phyloP scores from a whole-genome alignment of 2,329 filamentous ascomycete genomes.

The Aspergillus transmontanensis region DNA sequence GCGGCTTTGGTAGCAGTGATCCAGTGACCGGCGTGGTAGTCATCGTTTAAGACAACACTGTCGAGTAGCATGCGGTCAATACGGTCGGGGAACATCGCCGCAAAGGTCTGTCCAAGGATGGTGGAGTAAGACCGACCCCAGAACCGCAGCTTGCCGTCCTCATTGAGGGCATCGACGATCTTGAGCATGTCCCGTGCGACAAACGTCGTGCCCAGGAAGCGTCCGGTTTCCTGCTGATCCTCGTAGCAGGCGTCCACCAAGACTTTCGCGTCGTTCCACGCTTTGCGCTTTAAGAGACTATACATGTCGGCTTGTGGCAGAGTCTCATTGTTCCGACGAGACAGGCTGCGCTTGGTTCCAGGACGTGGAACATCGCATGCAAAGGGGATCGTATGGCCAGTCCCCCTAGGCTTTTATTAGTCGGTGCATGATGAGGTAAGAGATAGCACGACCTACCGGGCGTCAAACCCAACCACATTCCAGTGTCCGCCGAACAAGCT shows the following conservation, averaged over 20 bases:
- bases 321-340: too few species aligned
- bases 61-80: slow-evolving; percentile 36
- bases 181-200: slow-evolving; percentile 40
- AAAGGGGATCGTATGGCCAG: too few species aligned
- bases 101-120: slow-evolving; percentile 50
- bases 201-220: slow-evolving; percentile 31
- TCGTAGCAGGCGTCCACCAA: slow-evolving; percentile 30
- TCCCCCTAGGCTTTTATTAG: too few species aligned
- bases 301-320: too few species aligned
- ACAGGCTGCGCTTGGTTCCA: too few species aligned
- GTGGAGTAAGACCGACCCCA: slow-evolving; percentile 52
- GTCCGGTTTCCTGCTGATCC: slow-evolving; percentile 16
- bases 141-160: slow-evolving; percentile 42
- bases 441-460: too few species aligned
- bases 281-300: too few species aligned
- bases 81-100: slow-evolving; percentile 47
- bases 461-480: too few species aligned
- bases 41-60: slow-evolving; percentile 40
- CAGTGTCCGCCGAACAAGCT: too few species aligned
- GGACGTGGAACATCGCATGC: too few species aligned
- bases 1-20: too few species aligned
- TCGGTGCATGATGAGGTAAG: too few species aligned
- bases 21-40: slow-evolving; percentile 29
- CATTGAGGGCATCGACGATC: slow-evolving; percentile 44
- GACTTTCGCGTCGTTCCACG: slow-evolving; percentile 5